phyloP scores from a whole-genome alignment of 192 early-diverging fungal genomes.

The Coemansia furcata region DNA sequence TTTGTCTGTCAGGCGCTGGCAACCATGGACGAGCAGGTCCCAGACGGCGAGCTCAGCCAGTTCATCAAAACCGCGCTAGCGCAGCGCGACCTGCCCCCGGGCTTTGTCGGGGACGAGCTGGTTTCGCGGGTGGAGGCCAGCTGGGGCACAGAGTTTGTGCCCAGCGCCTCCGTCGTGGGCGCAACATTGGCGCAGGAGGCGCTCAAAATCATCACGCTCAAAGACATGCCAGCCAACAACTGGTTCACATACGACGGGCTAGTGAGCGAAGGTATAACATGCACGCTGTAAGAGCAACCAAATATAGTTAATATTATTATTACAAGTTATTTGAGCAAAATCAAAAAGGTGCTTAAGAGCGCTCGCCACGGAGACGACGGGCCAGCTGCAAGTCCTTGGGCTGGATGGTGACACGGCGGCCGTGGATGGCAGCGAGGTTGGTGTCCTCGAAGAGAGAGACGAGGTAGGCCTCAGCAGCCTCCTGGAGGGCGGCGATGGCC shows the following conservation, averaged over 20 bases:
- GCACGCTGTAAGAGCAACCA: slow-evolving; percentile 9
- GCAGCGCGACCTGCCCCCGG: slow-evolving; percentile 19
- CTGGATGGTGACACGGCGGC: slow-evolving; percentile 99
- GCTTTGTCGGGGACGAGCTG: slow-evolving; percentile 19
- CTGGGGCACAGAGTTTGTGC: slow-evolving; percentile 64
- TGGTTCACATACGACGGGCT: slow-evolving; percentile 72
- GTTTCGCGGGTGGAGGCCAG: slow-evolving; percentile 23
- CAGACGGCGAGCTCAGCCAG: background rate
- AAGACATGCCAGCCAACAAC: slow-evolving; percentile 82
- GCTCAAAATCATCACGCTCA: slow-evolving; percentile 77
- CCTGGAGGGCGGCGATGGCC: slow-evolving; percentile 98
- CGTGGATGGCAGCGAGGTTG: slow-evolving; percentile 99
- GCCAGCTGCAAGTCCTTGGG: slow-evolving; percentile 99
- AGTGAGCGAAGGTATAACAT: slow-evolving; percentile 50
- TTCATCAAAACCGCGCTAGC: slow-evolving; percentile 7
- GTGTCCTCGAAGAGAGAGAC: slow-evolving; percentile 94
- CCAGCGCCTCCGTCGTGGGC: slow-evolving; percentile 83
- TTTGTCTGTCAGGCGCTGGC: slow-evolving; percentile 31
- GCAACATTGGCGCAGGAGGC: slow-evolving; percentile 89
- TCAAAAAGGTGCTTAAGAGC: slow-evolving; percentile 58
- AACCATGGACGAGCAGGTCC: background rate
- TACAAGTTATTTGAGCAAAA: background rate
- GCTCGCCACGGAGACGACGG: slow-evolving; percentile 90
- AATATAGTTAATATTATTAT: slow-evolving; percentile 2
- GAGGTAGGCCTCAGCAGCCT: slow-evolving; percentile 94